Base-by-base conservation (phyloP, 2,329 filamentous ascomycete species). In the Beauveria asiatica region DNA sequence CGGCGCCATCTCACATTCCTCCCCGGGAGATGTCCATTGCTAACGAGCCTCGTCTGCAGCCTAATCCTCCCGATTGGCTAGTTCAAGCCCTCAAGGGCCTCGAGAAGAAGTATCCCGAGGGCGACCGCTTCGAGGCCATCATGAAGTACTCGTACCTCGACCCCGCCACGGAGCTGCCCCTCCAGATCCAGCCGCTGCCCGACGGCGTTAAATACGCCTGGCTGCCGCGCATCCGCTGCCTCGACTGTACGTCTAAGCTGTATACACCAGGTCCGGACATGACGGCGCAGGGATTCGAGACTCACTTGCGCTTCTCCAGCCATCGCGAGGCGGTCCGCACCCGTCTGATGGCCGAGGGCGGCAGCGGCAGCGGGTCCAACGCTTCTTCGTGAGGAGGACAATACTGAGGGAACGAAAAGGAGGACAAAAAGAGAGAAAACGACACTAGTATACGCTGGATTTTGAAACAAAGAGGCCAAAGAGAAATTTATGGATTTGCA, bases 91-190 rank as follows among this genome's bases (percentile, higher is more conserved):
- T 97, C n/a, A 78, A 83, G 62, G 80, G 85, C 25, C 83, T 97
- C 60, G 77, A 78, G 66, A 85, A 85, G 65, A 78, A 80, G 62
- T 93, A 96, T 69, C 87, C 89, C 3, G 83, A 87, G 67, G 72
- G 73, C 45, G 92, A 97, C 72, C 82, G 83, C 33, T 97, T 97
- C 71, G 91, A 96, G 73, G 88, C 86, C 58, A 83, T 88, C 23
- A 99, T 99, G 94, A 90, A 92, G 62, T 92, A 95, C 74, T 90
- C 85, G 25, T 86, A 89, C 61, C 83, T 96, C 63, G 88, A 96
- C 71, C 83, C 82, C 11, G 78, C 83, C 53, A 92, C 89, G 3
- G 84, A 88, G 62, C 75, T 82, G 21, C 83, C 86, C 23, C 80
- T 89, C 55, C 77, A 85, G 41, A 80, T 78, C 42, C 77, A 81